Conservation (phyloP, 768 basidiomycete species). For the Suillus placidus region DNA sequence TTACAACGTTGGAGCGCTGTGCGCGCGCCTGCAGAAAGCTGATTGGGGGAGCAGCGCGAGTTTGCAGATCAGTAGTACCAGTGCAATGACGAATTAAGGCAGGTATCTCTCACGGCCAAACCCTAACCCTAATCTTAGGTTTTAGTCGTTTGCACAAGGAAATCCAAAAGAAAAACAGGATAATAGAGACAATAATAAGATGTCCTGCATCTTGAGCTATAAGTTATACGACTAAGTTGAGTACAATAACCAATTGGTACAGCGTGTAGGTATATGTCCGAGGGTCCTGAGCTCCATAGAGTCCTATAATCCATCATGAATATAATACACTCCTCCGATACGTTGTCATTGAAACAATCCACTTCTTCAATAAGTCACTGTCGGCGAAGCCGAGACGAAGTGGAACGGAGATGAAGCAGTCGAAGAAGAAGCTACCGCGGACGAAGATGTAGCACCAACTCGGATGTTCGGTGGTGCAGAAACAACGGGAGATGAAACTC, state of each 20-base stretch:
- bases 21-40: background rate
- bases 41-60: background rate
- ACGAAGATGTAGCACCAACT: too few species aligned
- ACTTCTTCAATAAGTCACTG: background rate
- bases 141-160: background rate
- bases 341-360: background rate
- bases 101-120: background rate
- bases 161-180: background rate
- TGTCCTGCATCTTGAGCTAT: conserved; percentile 1
- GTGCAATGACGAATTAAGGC: background rate
- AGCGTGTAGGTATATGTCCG: background rate
- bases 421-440: background rate
- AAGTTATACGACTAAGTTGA: background rate
- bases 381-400: conserved; percentile 6
- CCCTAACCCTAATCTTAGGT: conserved; percentile 6
- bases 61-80: background rate
- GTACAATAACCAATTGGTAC: conserved; percentile 6
- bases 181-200: background rate
- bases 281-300: background rate
- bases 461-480: background rate
- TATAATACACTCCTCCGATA: background rate
- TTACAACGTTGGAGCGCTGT: background rate
- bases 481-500: background rate
- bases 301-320: background rate
- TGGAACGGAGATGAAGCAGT: conserved; percentile 5